Percentiles rank a stretch among this genome's conserved stretches.
phyloP scores from a whole-genome alignment of 768 basidiomycete species.

The Obba rivulosa region DNA sequence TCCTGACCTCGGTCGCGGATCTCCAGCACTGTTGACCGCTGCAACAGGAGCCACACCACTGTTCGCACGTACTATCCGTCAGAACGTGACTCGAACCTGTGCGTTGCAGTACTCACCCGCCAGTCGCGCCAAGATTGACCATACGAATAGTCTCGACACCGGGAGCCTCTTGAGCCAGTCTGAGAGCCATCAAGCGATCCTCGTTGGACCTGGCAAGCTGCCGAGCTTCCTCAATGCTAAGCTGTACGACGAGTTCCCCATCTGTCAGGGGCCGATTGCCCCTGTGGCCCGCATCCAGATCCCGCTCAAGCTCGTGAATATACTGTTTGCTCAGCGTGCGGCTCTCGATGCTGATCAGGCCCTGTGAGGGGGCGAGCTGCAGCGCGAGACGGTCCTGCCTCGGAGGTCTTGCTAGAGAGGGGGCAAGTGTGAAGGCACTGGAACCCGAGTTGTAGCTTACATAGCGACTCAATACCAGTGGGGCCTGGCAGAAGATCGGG shows the following conservation, averaged over 20 bases:
- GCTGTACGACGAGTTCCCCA: not conserved
- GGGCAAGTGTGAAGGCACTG: too few relatives aligned
- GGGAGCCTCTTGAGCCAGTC: not conserved
- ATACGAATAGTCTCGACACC: not conserved
- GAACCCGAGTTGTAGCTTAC: too few relatives aligned
- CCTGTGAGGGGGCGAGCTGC: not conserved
- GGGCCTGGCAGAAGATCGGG: too few relatives aligned
- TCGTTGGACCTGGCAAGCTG: not conserved
- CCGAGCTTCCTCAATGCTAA: not conserved
- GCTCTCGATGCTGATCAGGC: not conserved
- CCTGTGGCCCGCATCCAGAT: not conserved
- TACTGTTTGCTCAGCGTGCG: not conserved
- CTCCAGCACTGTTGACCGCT: too few relatives aligned
- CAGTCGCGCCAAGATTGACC: not conserved
- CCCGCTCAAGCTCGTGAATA: not conserved
- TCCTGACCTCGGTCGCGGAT: too few relatives aligned
- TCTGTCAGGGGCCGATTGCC: not conserved
- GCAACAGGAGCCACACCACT: constrained; percentile 6
- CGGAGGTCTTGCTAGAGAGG: too few relatives aligned
- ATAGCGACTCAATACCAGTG: too few relatives aligned
- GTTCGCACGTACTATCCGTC: not conserved
- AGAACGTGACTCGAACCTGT: not conserved
- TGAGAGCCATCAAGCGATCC: not conserved
- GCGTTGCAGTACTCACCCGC: not conserved
- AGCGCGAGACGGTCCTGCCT: too few relatives aligned